Evolutionary conservation across 176 grass and related monocot genomes (phyloP).

Genomic region (Zizania latifolia): DNA sequence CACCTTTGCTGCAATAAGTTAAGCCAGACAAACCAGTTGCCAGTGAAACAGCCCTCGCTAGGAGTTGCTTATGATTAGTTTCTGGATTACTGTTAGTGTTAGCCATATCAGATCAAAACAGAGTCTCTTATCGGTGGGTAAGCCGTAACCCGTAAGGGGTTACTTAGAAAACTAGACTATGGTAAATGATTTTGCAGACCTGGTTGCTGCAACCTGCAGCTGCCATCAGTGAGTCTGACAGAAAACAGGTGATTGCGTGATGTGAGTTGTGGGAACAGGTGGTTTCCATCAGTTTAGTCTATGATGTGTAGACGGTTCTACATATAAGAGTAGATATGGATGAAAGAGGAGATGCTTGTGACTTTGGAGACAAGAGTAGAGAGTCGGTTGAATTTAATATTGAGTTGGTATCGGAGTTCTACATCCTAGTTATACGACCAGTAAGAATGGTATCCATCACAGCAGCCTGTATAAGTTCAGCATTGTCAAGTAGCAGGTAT

Average conservation of each 20-base stretch:
- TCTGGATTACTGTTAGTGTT: background rate
- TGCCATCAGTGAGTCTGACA: background rate
- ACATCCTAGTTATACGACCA: background rate
- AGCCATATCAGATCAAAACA: background rate
- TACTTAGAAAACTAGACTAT: background rate
- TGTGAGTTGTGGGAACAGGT: background rate
- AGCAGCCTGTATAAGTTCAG: background rate
- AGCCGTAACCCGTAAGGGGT: no score
- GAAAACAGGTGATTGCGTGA: no score
- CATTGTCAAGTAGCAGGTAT: background rate
- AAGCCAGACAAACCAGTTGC: background rate
- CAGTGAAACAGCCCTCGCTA: background rate
- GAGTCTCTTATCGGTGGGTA: background rate
- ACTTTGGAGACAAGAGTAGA: background rate
- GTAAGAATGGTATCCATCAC: background rate
- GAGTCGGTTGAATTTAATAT: background rate
- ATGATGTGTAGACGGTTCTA: background rate
- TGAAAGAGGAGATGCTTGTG: background rate
- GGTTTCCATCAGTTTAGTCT: background rate
- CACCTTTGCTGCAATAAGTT: background rate
- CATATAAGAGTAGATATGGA: background rate
- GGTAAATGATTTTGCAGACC: background rate
- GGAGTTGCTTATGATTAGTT: background rate
- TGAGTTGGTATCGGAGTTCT: background rate
- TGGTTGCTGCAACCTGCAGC: background rate